Percentiles rank a stretch among this genome's conserved stretches.
These are phyloP conservation scores for Wickerhamomyces bisporus DNA, from an alignment of 805 yeast genomes.

Conservation along the genomic window DNA sequence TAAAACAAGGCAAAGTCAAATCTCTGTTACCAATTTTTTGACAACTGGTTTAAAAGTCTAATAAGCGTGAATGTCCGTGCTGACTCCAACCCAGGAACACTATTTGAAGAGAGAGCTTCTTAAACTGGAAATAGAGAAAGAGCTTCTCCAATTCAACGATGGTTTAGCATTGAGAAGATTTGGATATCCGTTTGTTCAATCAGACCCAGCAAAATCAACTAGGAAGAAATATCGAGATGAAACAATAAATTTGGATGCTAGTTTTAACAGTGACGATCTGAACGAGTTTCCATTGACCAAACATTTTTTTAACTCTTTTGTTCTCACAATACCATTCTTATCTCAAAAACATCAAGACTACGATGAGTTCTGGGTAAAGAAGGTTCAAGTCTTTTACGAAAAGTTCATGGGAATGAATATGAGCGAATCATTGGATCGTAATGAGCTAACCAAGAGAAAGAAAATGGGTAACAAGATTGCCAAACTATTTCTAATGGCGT, in stretches of 20 bases:
- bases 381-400: conserved; percentile 79
- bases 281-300: conserved; percentile 58
- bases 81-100: conserved; percentile 74
- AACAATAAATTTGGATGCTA: conserved; percentile 6
- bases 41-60: neutral
- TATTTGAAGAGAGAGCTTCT: conserved; percentile 80
- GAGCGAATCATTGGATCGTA: conserved; percentile 69
- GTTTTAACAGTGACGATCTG: conserved; percentile 13
- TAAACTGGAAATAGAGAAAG: conserved; percentile 54
- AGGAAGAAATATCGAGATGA: neutral
- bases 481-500: conserved; percentile 58
- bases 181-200: conserved; percentile 69
- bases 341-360: conserved; percentile 35
- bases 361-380: conserved; percentile 70
- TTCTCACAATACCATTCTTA: conserved; percentile 74
- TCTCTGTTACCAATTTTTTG: too few species aligned
- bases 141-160: conserved; percentile 54
- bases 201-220: conserved; percentile 32
- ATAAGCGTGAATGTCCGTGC: neutral
- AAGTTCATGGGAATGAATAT: conserved; percentile 68
- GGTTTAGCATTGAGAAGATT: conserved; percentile 59
- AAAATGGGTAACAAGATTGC: conserved; percentile 57
- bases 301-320: conserved; percentile 57
- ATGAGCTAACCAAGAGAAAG: conserved; percentile 66
- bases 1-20: too few species aligned